Conservation (phyloP, 1,139 yeast species). For the Saccharomyces hybrid region DNA sequence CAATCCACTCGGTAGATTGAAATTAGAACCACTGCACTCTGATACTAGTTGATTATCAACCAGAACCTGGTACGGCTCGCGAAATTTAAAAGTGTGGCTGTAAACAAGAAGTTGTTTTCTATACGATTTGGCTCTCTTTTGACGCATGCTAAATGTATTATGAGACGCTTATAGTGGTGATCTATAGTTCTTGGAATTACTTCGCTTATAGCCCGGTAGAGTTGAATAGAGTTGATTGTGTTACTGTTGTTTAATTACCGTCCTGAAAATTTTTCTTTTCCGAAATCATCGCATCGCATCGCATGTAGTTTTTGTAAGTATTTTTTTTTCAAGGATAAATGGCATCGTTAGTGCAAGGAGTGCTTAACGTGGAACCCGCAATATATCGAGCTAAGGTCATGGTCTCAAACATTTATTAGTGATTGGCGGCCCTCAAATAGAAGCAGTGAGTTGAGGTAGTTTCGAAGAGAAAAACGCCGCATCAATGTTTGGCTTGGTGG, state of each 20-base stretch:
- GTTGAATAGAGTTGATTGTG: not conserved
- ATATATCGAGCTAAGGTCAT: not conserved
- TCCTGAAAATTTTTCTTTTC: not conserved
- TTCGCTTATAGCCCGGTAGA: not conserved
- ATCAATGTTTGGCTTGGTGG: no score
- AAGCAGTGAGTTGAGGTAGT: no score
- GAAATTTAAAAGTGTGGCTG: slow-evolving; percentile 78
- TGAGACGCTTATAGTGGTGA: not conserved
- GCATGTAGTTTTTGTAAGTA: no score
- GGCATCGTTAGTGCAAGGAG: no score
- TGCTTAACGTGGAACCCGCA: no score
- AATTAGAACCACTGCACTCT: slow-evolving; percentile 58
- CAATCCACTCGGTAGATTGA: slow-evolving; percentile 68
- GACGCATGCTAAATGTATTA: slow-evolving; percentile 55
- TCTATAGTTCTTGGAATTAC: not conserved
- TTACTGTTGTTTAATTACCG: not conserved
- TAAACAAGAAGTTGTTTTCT: slow-evolving; percentile 86
- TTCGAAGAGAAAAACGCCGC: no score
- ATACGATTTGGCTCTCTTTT: slow-evolving; percentile 89
- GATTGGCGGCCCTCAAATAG: no score
- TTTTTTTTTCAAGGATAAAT: no score
- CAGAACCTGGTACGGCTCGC: slow-evolving; percentile 86
- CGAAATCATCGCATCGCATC: not conserved
- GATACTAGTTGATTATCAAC: slow-evolving; percentile 75
- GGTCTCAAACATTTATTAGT: no score